phyloP scores from a whole-genome alignment of 2,329 filamentous ascomycete species.

The Venturiaceae sp. region DNA sequence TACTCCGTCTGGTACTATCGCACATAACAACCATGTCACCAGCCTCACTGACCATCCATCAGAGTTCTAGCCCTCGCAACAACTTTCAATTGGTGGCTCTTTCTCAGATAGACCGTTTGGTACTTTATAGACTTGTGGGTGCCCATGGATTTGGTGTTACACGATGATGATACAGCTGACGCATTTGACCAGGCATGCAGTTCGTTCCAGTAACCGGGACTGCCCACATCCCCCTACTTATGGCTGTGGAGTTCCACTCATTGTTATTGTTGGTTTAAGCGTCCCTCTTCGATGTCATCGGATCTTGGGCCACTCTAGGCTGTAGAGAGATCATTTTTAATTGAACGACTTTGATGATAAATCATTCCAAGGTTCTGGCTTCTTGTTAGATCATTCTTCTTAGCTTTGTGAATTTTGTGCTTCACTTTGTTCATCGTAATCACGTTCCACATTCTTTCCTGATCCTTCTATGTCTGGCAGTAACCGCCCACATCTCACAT shows the following conservation, averaged over 20 bases:
- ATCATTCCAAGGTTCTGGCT: background rate
- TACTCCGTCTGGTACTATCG: background rate
- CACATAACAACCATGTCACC: background rate
- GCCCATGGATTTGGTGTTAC: background rate
- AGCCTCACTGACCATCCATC: background rate
- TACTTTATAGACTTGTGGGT: background rate
- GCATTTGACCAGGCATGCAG: background rate
- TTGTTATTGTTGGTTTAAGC: background rate
- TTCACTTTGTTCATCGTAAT: background rate
- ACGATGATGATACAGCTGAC: background rate
- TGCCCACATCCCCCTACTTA: background rate
- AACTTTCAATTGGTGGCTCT: background rate
- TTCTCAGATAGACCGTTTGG: background rate
- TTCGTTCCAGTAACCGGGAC: background rate
- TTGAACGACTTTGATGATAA: background rate
- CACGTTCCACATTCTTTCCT: background rate
- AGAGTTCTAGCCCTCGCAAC: background rate
- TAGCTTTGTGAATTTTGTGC: background rate
- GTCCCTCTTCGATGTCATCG: background rate
- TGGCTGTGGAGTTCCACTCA: background rate
- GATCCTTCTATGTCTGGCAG: background rate
- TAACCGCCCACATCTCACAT: background rate
- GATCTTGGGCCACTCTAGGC: background rate
- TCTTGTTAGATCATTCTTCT: background rate
- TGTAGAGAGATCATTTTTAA: background rate